Conservation (phyloP, 2,329 filamentous ascomycete genomes). For the Didymella sp. region DNA sequence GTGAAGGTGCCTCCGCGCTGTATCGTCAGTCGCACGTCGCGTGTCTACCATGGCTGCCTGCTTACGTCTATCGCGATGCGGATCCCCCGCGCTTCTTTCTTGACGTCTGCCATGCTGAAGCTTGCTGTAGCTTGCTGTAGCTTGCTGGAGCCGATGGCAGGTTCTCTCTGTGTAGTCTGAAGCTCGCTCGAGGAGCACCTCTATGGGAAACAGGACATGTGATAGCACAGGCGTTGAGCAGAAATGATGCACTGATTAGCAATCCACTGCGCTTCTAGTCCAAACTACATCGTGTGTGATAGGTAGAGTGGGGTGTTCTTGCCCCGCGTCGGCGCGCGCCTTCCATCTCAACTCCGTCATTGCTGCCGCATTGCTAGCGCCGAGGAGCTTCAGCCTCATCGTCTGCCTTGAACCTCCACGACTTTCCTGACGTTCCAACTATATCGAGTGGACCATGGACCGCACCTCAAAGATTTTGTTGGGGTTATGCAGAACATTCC, state of each 20-base stretch:
- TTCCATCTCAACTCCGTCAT: conserved; percentile 10
- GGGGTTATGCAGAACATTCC: no score
- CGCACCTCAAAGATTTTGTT: no score
- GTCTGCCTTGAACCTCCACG: no score
- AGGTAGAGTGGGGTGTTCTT: background rate
- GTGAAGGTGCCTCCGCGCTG: conserved; percentile 88
- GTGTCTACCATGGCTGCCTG: background rate
- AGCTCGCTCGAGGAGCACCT: background rate
- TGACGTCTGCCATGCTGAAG: conserved; percentile 34
- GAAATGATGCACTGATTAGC: conserved; percentile 5
- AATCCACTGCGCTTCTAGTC: background rate
- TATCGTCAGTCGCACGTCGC: no score
- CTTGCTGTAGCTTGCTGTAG: no score
- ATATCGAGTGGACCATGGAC: no score
- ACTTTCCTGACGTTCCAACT: no score
- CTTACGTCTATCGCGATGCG: conserved; percentile 72
- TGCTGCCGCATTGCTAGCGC: no score
- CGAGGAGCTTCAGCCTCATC: background rate
- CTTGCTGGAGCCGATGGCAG: background rate
- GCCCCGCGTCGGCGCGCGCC: background rate
- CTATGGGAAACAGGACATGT: background rate
- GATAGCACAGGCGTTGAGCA: background rate
- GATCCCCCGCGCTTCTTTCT: conserved; percentile 62
- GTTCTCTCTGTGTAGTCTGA: background rate
- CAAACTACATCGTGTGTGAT: conserved; percentile 8